A percentile compares a stretch with the other conserved stretches of the same genome.
phyloP scores from a whole-genome alignment of 2,329 filamentous ascomycete genomes.

The Paecilomyces variotii region DNA sequence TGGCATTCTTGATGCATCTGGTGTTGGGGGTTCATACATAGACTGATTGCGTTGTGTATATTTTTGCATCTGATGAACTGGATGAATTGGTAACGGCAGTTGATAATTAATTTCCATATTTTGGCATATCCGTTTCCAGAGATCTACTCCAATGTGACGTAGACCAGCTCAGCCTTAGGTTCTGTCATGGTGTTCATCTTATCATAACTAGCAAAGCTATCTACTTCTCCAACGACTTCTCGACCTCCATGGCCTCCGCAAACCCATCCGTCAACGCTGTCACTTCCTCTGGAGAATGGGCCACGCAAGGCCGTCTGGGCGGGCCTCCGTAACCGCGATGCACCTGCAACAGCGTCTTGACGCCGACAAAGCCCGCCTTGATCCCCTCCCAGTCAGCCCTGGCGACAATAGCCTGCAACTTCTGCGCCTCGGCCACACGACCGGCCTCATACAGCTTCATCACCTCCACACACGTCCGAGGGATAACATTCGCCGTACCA shows the following conservation, averaged over 20 bases:
- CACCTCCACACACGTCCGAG: slow-evolving; percentile 69
- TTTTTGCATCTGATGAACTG: background rate
- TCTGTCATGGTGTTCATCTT: background rate
- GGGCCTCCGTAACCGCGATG: slow-evolving; percentile 76
- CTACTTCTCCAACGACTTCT: slow-evolving; percentile 18
- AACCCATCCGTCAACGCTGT: slow-evolving; percentile 28
- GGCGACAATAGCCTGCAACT: slow-evolving; percentile 68
- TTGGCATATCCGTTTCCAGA: background rate
- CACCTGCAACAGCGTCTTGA: slow-evolving; percentile 71
- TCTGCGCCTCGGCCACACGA: slow-evolving; percentile 65
- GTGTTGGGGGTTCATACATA: background rate
- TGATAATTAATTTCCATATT: background rate
- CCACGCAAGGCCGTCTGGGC: slow-evolving; percentile 58
- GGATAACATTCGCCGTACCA: slow-evolving; percentile 76
- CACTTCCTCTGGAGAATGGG: slow-evolving; percentile 31
- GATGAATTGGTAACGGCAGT: background rate
- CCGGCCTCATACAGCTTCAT: slow-evolving; percentile 69
- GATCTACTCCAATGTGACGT: background rate
- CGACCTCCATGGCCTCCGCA: slow-evolving; percentile 30
- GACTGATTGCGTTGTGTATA: background rate
- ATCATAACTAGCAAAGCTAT: background rate
- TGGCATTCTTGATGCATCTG: background rate
- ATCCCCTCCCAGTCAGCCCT: slow-evolving; percentile 77
- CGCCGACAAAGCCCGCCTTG: slow-evolving; percentile 76
- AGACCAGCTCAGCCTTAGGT: background rate